phyloP scores from a whole-genome alignment of 163 green algal genomes.

The Scenedesmus sp. region DNA sequence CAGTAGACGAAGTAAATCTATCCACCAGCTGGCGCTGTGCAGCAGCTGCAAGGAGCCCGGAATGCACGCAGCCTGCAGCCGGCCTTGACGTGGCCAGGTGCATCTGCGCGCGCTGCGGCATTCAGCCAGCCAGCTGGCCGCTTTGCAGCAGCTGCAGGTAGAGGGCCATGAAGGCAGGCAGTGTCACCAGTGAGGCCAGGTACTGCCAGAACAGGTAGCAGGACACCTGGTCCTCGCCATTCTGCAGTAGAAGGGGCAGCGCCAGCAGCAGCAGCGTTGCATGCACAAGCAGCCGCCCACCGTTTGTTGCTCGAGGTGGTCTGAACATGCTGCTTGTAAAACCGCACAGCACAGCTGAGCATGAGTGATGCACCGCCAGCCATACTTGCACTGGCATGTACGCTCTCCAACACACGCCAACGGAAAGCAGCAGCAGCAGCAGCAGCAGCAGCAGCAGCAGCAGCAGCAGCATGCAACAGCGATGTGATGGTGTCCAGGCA shows the following conservation, averaged over 20 bases:
- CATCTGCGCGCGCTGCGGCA: not conserved
- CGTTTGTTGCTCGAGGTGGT: too few species aligned
- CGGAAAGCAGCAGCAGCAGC: too few species aligned
- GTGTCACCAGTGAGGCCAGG: constrained; percentile 50
- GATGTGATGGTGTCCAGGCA: too few species aligned
- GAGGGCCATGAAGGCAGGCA: constrained; percentile 67
- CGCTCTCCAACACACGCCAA: too few species aligned
- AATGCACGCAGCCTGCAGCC: constrained; percentile 67
- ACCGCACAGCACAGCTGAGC: too few species aligned
- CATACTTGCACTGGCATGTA: too few species aligned
- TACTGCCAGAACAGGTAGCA: constrained; percentile 78
- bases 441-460: too few species aligned
- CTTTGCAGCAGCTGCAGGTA: constrained; percentile 59
- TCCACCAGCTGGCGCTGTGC: not conserved
- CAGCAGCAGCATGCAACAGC: too few species aligned
- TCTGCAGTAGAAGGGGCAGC: constrained; percentile 60
- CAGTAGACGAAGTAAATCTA: too few species aligned
- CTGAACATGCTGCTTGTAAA: too few species aligned
- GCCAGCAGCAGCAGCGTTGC: constrained; percentile 1
- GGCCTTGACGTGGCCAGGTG: too few species aligned
- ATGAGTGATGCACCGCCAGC: too few species aligned
- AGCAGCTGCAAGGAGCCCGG: constrained; percentile 58
- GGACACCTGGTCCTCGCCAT: constrained; percentile 71
- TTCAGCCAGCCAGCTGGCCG: not conserved
- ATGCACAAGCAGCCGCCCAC: not conserved